phyloP scores from a whole-genome alignment of 225 moss, liverwort and hornwort species.

The Physcomitrium patens region DNA sequence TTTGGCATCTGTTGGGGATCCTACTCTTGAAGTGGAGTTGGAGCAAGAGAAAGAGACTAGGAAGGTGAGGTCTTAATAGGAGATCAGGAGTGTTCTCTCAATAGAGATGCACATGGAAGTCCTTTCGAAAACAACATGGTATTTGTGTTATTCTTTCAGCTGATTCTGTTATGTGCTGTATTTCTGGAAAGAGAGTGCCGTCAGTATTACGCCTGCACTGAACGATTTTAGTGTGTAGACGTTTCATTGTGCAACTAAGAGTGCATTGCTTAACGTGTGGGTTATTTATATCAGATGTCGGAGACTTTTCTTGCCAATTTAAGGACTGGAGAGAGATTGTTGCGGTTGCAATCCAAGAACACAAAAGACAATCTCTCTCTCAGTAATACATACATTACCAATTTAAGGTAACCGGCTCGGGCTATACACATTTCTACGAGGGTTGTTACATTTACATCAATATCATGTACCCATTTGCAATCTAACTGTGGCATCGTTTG shows the following conservation, averaged over 20 bases:
- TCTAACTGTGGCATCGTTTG: neutral
- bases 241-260: constrained; percentile 20
- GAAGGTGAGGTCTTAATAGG: constrained; percentile 48
- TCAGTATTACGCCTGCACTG: neutral
- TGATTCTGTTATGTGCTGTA: neutral
- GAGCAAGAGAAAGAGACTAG: constrained; percentile 65
- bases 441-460: constrained; percentile 6
- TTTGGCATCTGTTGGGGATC: constrained; percentile 59
- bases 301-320: constrained; percentile 70
- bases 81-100: constrained; percentile 8
- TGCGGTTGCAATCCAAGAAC: constrained; percentile 60
- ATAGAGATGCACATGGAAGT: constrained; percentile 8
- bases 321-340: constrained; percentile 64
- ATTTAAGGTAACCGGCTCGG: constrained; percentile 58
- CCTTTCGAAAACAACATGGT: neutral
- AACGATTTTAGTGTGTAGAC: neutral
- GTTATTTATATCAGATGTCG: constrained; percentile 49
- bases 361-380: constrained; percentile 45
- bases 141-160: neutral
- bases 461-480: neutral
- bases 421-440: neutral
- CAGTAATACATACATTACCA: constrained; percentile 60
- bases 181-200: neutral
- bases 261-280: constrained; percentile 7
- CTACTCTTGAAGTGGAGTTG: constrained; percentile 75